Conservation (phyloP, 1,284 basidiomycete species). For the Fomitiporia mediterranea region DNA sequence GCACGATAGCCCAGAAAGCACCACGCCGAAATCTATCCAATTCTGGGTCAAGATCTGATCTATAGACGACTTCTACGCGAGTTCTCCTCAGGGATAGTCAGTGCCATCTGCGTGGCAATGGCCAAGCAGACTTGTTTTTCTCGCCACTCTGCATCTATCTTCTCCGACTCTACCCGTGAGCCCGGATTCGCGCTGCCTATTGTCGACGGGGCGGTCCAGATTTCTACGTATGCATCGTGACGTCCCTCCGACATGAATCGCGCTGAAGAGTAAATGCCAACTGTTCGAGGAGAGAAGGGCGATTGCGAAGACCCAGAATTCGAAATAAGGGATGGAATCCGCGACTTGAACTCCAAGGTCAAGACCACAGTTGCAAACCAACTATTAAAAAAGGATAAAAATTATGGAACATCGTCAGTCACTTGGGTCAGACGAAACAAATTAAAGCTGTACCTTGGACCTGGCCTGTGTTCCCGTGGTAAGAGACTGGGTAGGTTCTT, state of each 20-base stretch:
- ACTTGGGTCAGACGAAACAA: neutral
- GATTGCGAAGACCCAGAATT: conserved; percentile 24
- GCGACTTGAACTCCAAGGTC: conserved; percentile 55
- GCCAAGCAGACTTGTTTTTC: conserved; percentile 58
- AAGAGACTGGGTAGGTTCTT: conserved; percentile 41
- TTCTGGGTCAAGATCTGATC: neutral
- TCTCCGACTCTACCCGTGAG: neutral
- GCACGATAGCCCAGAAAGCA: no score
- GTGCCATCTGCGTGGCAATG: conserved; percentile 55
- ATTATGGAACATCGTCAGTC: neutral
- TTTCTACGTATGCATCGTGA: conserved; percentile 52
- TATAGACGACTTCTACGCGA: conserved; percentile 6
- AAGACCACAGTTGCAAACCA: conserved; percentile 61
- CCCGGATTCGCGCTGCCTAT: conserved; percentile 32
- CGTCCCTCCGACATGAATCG: conserved; percentile 49
- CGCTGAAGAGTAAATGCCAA: conserved; percentile 48
- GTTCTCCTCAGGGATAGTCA: conserved; percentile 36
- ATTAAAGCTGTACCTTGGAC: conserved; percentile 18
- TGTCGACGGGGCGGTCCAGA: conserved; percentile 58
- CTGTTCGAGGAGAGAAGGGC: conserved; percentile 39
- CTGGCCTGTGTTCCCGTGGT: conserved; percentile 28
- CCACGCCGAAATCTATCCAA: neutral
- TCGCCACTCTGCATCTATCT: conserved; percentile 39
- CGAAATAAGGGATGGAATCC: conserved; percentile 35
- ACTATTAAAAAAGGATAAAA: no score